phyloP scores from a whole-genome alignment of 1,139 yeast genomes.

The Geotrichum carabidarum region DNA sequence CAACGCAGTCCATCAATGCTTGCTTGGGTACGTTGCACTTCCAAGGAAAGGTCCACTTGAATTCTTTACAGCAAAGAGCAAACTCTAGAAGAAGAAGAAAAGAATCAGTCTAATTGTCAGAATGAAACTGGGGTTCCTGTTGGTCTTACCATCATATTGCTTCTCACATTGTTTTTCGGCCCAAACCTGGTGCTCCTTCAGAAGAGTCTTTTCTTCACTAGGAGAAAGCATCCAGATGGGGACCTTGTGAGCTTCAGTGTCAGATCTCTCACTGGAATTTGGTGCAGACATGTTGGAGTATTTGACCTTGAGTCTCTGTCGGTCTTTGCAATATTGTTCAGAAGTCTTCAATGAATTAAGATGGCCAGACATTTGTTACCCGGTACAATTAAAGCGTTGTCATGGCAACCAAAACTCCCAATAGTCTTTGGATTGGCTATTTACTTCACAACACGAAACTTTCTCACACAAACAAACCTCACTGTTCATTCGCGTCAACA shows the following conservation, averaged over 20 bases:
- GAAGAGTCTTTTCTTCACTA: constrained; percentile 73
- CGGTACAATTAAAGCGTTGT: neutral
- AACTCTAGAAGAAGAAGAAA: constrained; percentile 34
- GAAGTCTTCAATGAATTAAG: neutral
- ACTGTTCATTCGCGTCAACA: neutral
- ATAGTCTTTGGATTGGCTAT: neutral
- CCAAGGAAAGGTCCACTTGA: constrained; percentile 54
- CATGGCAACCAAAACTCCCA: neutral
- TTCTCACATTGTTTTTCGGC: constrained; percentile 71
- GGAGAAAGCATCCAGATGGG: constrained; percentile 88
- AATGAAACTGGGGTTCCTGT: constrained; percentile 42
- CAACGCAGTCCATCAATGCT: constrained; percentile 67
- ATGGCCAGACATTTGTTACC: constrained; percentile 1
- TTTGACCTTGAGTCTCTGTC: neutral
- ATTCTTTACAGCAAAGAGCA: constrained; percentile 50
- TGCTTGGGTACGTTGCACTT: constrained; percentile 54
- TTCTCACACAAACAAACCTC: neutral
- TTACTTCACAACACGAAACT: neutral
- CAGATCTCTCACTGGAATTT: neutral
- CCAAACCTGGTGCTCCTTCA: constrained; percentile 69
- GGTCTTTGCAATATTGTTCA: neutral
- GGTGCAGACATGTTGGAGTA: neutral
- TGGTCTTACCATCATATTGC: constrained; percentile 34
- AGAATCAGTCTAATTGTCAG: constrained; percentile 29
- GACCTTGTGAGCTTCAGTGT: constrained; percentile 29